phyloP scores from a whole-genome alignment of 1,284 basidiomycete genomes.

The Trametes hirsuta region DNA sequence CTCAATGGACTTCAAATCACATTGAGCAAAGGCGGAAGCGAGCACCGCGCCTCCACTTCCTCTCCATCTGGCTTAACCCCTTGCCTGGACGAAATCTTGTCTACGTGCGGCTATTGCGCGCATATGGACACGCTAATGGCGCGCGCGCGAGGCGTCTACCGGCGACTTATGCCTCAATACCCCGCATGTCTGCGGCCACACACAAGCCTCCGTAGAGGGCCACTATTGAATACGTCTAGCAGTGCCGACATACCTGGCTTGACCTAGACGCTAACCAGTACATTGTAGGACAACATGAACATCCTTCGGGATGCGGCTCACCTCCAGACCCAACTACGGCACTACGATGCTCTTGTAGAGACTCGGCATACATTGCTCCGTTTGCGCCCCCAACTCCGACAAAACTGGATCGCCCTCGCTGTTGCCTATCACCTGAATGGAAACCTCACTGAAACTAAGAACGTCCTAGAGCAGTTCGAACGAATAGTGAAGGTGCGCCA shows the following conservation, averaged over 20 bases:
- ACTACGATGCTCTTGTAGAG: constrained; percentile 82
- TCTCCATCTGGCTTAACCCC: too few relatives aligned
- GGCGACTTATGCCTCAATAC: too few relatives aligned
- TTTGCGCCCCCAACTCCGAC: constrained; percentile 82
- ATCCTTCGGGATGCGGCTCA: constrained; percentile 91
- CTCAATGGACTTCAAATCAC: too few relatives aligned
- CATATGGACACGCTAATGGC: too few relatives aligned
- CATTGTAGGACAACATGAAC: constrained; percentile 85
- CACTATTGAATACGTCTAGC: neutral
- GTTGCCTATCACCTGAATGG: constrained; percentile 89
- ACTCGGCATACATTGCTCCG: constrained; percentile 83
- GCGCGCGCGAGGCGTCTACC: too few relatives aligned
- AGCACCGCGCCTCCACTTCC: too few relatives aligned
- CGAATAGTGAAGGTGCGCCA: constrained; percentile 58
- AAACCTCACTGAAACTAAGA: constrained; percentile 72
- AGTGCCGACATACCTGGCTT: neutral
- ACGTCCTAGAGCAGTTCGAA: constrained; percentile 75
- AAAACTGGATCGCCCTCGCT: constrained; percentile 91
- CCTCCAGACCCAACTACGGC: constrained; percentile 89
- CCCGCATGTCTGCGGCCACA: too few relatives aligned
- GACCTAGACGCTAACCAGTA: neutral
- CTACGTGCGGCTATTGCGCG: too few relatives aligned
- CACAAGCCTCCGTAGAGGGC: too few relatives aligned
- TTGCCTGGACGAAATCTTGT: too few relatives aligned
- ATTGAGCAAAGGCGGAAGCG: too few relatives aligned